Conservation (phyloP, 371 early-diverging fungal genomes). For the Mucor piriformis region DNA sequence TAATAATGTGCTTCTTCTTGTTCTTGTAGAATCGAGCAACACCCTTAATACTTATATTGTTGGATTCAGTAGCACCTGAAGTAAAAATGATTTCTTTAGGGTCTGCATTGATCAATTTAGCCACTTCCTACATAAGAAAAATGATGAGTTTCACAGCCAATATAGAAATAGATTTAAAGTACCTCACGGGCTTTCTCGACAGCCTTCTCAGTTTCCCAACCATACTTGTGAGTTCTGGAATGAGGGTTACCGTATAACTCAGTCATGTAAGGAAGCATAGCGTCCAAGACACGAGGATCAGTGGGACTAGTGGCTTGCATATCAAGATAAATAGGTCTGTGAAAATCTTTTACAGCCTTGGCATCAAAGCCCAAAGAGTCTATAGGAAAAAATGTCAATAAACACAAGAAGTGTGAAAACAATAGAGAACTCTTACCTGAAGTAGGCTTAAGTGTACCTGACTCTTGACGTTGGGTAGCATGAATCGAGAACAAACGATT, state of each 20-base stretch:
- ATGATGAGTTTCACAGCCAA: neutral
- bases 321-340: constrained; percentile 91
- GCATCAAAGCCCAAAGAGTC: constrained; percentile 65
- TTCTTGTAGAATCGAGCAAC: constrained; percentile 95
- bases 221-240: constrained; percentile 97
- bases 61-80: constrained; percentile 99
- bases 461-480: constrained; percentile 4
- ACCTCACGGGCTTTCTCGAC: constrained; percentile 92
- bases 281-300: constrained; percentile 97
- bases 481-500: constrained; percentile 11
- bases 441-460: constrained; percentile 17
- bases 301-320: constrained; percentile 98
- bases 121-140: constrained; percentile 73
- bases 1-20: constrained; percentile 98
- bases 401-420: too few relatives aligned
- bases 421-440: constrained; percentile 10
- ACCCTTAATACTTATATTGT: constrained; percentile 97
- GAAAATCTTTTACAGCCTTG: constrained; percentile 29
- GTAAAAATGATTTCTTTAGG: constrained; percentile 99
- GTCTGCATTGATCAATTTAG: constrained; percentile 92
- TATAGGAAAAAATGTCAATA: constrained; percentile 38
- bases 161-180: too few relatives aligned
- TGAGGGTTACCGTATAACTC: constrained; percentile 98
- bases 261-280: constrained; percentile 97
- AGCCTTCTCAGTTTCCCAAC: constrained; percentile 98